Base-by-base conservation (phyloP, 805 yeast species). In the Ogataea nitratoaversa region DNA sequence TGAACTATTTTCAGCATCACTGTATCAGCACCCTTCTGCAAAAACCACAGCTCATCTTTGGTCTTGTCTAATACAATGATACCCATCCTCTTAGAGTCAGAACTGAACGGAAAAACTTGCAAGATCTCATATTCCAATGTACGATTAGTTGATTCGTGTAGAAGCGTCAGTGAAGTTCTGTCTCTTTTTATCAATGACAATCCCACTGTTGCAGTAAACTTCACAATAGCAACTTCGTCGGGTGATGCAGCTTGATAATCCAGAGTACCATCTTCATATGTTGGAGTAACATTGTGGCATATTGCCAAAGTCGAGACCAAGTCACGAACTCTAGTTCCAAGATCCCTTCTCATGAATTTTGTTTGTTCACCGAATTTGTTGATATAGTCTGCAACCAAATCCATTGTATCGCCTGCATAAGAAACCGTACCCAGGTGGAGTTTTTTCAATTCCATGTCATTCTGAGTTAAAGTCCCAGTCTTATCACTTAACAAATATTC, bases 171-270 rank as follows among this genome's bases (percentile, higher is more conserved):
- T 6, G 82, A 76, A 40, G 74, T 74, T 42, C 99, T 76, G 60
- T 93, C 99, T 53, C 99, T 78, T 54, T 78, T 82, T 44, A 78
- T 72, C 33, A 93, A 70, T 7, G 89, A 76, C 27, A 93, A 68
- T 0, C 99, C 99, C 23, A 90, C 91, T 2, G 69, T 60, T 48
- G 88, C 95, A 1, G 96, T 86, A 66, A 88, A 93, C 55, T 83
- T 83, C 16, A 93, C 98, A 47, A 93, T 93, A 22, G 99, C 99
- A 51, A 93, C 81, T 60, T 93, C 99, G 67, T 93, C 99, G 0
- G 99, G 99, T 0, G 97, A 90, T 0, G 98, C 97, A 0, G 99
- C 99, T 64, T 93, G 99, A 59, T 90, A 93, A 2, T 88, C 75
- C 13, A 81, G 60, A 42, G 70, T 79, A 20, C 85, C 88, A 48